phyloP scores from a whole-genome alignment of 306 rosid genomes.

The Cucurbita moschata region DNA sequence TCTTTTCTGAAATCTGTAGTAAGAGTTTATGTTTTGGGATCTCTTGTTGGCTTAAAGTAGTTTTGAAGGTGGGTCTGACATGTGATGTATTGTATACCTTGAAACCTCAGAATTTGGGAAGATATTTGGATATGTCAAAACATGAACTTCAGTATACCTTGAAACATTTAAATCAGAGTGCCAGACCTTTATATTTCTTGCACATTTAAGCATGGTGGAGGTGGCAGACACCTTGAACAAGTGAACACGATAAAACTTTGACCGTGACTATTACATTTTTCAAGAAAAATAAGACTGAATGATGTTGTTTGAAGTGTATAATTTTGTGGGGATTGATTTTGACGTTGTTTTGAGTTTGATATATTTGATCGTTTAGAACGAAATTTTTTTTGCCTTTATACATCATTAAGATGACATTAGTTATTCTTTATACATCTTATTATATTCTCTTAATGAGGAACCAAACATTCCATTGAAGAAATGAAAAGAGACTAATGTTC shows the following conservation, averaged over 20 bases:
- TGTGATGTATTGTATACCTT: not conserved
- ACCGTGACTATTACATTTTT: not conserved
- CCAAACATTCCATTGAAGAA: not conserved
- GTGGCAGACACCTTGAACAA: not conserved
- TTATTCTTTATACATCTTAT: too few relatives aligned
- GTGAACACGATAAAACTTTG: not conserved
- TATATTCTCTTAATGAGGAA: too few relatives aligned
- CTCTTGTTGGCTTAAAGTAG: not conserved
- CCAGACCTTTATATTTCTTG: not conserved
- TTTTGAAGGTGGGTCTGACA: not conserved
- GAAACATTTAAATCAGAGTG: not conserved
- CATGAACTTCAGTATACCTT: not conserved
- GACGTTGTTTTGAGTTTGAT: not conserved
- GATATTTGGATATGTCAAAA: not conserved
- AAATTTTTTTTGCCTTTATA: not conserved
- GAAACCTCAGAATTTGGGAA: not conserved
- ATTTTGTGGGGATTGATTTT: not conserved
- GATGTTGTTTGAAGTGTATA: not conserved
- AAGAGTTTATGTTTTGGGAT: not conserved
- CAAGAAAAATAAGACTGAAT: not conserved
- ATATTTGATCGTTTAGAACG: not conserved
- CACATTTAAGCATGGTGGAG: not conserved
- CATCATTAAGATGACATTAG: not conserved
- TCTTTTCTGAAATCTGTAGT: not conserved
- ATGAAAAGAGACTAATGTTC: not conserved